These are phyloP conservation scores for Macrolepiota fuliginosa DNA, from an alignment of 768 basidiomycete genomes.

Conservation along the genomic window DNA sequence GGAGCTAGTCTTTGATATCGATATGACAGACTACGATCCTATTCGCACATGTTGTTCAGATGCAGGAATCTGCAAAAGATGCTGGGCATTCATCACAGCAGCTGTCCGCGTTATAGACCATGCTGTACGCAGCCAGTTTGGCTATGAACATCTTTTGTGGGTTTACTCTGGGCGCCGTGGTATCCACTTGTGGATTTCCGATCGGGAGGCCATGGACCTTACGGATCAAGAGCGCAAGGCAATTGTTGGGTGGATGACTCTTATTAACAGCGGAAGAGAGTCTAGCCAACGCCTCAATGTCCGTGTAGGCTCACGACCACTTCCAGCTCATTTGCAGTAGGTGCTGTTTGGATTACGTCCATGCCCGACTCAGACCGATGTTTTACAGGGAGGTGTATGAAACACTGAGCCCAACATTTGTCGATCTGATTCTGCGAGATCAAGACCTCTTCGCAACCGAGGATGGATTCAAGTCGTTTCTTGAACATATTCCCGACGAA, in stretches of 20 bases:
- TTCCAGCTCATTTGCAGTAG: slow-evolving; percentile 78
- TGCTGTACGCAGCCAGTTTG: slow-evolving; percentile 84
- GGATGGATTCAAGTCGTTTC: slow-evolving; percentile 70
- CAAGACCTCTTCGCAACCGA: slow-evolving; percentile 79
- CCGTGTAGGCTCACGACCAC: slow-evolving; percentile 36
- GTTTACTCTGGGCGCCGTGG: slow-evolving; percentile 98
- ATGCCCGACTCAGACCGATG: neutral
- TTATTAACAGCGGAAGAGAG: slow-evolving; percentile 79
- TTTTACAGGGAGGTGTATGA: slow-evolving; percentile 41
- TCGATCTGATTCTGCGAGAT: slow-evolving; percentile 67
- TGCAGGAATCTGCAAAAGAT: slow-evolving; percentile 86
- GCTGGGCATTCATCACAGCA: slow-evolving; percentile 93
- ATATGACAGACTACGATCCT: slow-evolving; percentile 99
- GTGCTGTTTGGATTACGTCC: slow-evolving; percentile 23
- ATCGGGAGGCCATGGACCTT: slow-evolving; percentile 80
- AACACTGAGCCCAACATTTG: slow-evolving; percentile 55
- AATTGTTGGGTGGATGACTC: slow-evolving; percentile 83
- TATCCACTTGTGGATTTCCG: slow-evolving; percentile 97
- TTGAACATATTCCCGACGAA: slow-evolving; percentile 72
- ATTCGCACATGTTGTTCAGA: slow-evolving; percentile 94
- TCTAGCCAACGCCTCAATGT: slow-evolving; percentile 82
- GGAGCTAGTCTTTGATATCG: slow-evolving; percentile 98
- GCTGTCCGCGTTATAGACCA: slow-evolving; percentile 86
- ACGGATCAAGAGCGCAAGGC: slow-evolving; percentile 90
- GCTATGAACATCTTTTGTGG: slow-evolving; percentile 89